A percentile compares a stretch with the other conserved stretches of the same genome.
These are phyloP conservation scores for Colletotrichum coccodes DNA, from an alignment of 2,329 filamentous ascomycete species.

Conservation along the genomic window DNA sequence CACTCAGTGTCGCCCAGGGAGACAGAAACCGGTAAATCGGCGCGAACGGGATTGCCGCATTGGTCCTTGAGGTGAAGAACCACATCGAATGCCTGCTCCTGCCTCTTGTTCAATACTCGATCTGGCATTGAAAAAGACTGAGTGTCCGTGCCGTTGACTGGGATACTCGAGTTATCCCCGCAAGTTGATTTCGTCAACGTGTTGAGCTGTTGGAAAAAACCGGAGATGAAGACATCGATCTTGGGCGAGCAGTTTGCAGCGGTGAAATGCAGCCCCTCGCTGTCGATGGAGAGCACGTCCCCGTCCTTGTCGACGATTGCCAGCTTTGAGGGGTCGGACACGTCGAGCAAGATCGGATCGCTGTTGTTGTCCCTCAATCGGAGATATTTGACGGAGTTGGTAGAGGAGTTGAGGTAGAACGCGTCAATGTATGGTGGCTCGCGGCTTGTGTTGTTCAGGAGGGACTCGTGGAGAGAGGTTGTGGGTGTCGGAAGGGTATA, in stretches of 20 bases:
- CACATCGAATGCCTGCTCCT: constrained; percentile 41
- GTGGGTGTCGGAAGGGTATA: constrained; percentile 8
- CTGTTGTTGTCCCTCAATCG: constrained; percentile 43
- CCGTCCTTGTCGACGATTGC: constrained; percentile 44
- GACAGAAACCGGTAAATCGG: constrained; percentile 42
- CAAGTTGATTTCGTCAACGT: constrained; percentile 44
- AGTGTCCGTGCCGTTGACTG: constrained; percentile 35
- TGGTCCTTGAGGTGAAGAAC: constrained; percentile 46
- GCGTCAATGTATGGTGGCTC: constrained; percentile 49
- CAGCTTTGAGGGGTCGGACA: constrained; percentile 44
- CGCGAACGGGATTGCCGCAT: constrained; percentile 42
- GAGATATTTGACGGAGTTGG: constrained; percentile 45
- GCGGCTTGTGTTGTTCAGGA: constrained; percentile 43
- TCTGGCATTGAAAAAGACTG: not conserved
- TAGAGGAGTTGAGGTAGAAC: constrained; percentile 44
- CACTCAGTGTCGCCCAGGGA: constrained; percentile 45
- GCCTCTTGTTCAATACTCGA: constrained; percentile 22
- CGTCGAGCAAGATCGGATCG: constrained; percentile 43
- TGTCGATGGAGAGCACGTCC: constrained; percentile 45
- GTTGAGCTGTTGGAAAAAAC: constrained; percentile 47
- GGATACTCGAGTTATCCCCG: constrained; percentile 16
- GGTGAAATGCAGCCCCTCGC: constrained; percentile 46
- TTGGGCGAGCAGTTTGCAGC: constrained; percentile 44
- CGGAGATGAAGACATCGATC: constrained; percentile 44
- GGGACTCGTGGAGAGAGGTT: constrained; percentile 36